Base-by-base conservation (phyloP, 768 basidiomycete genomes). In the Boletus pseudopeckii region DNA sequence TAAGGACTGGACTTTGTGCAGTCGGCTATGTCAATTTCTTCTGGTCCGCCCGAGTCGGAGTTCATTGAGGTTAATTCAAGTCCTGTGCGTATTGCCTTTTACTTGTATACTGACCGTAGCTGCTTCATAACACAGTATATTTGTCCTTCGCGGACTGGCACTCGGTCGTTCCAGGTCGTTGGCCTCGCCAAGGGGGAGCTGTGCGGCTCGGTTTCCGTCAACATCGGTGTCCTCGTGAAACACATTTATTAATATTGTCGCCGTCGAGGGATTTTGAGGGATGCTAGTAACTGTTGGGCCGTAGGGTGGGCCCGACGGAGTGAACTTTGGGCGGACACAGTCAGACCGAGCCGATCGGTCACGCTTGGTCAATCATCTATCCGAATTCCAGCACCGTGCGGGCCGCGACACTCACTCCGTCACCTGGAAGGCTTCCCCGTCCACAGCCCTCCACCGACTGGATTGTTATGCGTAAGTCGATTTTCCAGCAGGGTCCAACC, bases 221-320 rank as follows among this genome's bases (percentile, higher is more conserved):
- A 72, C 8, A 65, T 90, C 88, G 63, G n/a, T n/a, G n/a, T 88
- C 85, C 18, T 46, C 58, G 24, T 57, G 26, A 36, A 37, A 37
- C 10, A 17, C 11, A 26, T 15, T 2, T 10, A 36, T 36, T n/a
- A 24, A 24, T 22, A 24, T 26, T 26, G 22, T 36, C 20, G 17
- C 46, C 45, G n/a, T 50, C 45, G 24, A 26, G 24, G 24, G 24
- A 26, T 26, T 26, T 26, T 73, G 47, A 58, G 61, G n/a, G 54
- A 43, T 8, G 32, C 36, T 71, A 73, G n/a, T n/a, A n/a, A n/a
- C 72, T 48, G 39, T 61, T 48, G 53, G 34, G 45, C 55, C 30
- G 54, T 30, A 49, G 26, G 4, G 24, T 17, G n/a, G 28, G 4
- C 0, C 48, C 42, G 37, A 44, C 14, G 34, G 33, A 3, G 26